Base-by-base conservation (phyloP, 129 eudicot species). In the Silybum marianum region DNA sequence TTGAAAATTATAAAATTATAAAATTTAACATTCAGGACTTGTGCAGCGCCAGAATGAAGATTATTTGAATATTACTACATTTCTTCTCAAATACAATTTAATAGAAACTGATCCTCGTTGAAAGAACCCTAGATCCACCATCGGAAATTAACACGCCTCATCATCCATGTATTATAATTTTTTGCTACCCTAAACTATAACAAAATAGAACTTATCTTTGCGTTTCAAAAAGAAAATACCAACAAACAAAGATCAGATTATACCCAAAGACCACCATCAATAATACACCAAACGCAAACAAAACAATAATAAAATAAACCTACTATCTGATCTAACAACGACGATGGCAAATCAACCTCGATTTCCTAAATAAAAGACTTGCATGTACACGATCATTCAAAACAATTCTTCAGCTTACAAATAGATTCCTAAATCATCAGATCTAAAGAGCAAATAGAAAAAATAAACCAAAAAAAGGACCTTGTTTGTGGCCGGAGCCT, bases 401-500 rank as follows among this genome's bases (percentile, higher is more conserved):
- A 72, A 39, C 48, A 39, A 72, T 0, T 21, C 1, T 39, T 39
- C 76, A 40, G 18, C 60, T 39, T 21, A 72, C 14, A 40, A 42
- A 76, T 22, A 16, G 51, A 76, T 63, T 26, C 62, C 25, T 23
- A 30, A 42, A 72, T 25, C 69, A 83, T 66, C 62, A 83, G 83
- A 76, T 81, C 85, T 32, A n/a, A 18, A 40, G 9, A 12, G 21
- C 8, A 60, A 2, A 84, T 9, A 78, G 3, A 40, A 0, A 58
- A 4, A 76, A 24, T 23, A 7, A 44, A 44, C 2, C n/a, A n/a
- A 51, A 28, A 1, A 82, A 18, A 30, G 11, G 3, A 84, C 98
- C 98, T 90, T 91, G 98, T 66, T 92, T 94, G 87, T 94, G 98
- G 67, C 98, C 98, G 73, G 95, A 93, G 83, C 98, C 97, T 81